phyloP scores from a whole-genome alignment of 495 filamentous ascomycete genomes.

The Neurospora sp. region DNA sequence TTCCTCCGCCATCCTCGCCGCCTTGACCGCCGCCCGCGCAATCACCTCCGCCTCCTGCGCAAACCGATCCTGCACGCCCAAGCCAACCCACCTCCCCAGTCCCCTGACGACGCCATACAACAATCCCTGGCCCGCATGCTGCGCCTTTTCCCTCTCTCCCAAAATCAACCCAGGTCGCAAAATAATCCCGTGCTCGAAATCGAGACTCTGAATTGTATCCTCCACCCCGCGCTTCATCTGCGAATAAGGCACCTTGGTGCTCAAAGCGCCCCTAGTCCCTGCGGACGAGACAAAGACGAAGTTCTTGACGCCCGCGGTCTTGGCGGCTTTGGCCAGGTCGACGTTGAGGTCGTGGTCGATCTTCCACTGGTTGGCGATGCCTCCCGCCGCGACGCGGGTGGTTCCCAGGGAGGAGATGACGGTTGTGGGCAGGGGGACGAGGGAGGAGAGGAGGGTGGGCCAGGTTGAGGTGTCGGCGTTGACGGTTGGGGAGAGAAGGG shows the following conservation, averaged over 20 bases:
- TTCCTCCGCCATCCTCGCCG: slow-evolving; percentile 33
- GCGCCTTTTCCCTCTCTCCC: slow-evolving; percentile 50
- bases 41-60: slow-evolving; percentile 71
- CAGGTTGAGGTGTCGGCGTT: slow-evolving; percentile 44
- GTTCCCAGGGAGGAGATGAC: slow-evolving; percentile 61
- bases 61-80: slow-evolving; percentile 49
- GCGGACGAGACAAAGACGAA: slow-evolving; percentile 59
- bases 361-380: slow-evolving; percentile 63
- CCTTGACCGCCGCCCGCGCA: slow-evolving; percentile 59
- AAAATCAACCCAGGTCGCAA: slow-evolving; percentile 65
- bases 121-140: slow-evolving; percentile 39
- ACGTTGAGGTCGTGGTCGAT: slow-evolving; percentile 69
- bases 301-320: slow-evolving; percentile 49
- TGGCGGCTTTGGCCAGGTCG: slow-evolving; percentile 56
- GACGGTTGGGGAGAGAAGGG: slow-evolving; percentile 41
- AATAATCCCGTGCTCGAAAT: slow-evolving; percentile 66
- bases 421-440: slow-evolving; percentile 46
- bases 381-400: slow-evolving; percentile 53
- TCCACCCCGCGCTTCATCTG: slow-evolving; percentile 79
- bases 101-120: slow-evolving; percentile 39
- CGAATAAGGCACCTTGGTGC: slow-evolving; percentile 39
- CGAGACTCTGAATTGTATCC: slow-evolving; percentile 57
- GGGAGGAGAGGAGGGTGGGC: slow-evolving; percentile 41
- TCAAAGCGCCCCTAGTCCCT: slow-evolving; percentile 32
- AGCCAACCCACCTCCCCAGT: slow-evolving; percentile 36